Base-by-base conservation (phyloP, 2,329 filamentous ascomycete species). In the Fusarium nanum region DNA sequence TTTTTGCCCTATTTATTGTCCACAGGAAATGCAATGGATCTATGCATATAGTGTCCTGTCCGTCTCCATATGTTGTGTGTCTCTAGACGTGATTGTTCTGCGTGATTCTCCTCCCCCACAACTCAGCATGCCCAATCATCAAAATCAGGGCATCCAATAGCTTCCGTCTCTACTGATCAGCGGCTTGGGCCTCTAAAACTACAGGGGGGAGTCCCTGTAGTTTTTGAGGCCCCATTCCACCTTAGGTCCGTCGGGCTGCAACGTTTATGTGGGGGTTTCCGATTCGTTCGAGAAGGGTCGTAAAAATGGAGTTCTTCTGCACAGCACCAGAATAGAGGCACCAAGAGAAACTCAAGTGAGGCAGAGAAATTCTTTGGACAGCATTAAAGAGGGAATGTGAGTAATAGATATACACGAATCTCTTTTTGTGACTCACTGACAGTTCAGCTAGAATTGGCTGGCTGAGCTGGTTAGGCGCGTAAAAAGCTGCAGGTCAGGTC, bases 191-290 rank as follows among this genome's bases (percentile, higher is more conserved):
- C 46, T 37, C 47, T 30, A 59, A 34, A 47, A 12, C 3, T n/a
- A 58, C 55, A 37, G 32, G 65, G 56, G 42, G 57, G 22, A 3
- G 49, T 53, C 60, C 65, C 67, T 52, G 49, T 32, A 41, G 22
- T n/a, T 67, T 71, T 71, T 72, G 69, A 72, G 69, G 69, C 69
- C 34, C 34, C 34, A 37, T 37, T 37, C 34, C 34, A 37, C 34
- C 34, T 37, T 37, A 3, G 34, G 34, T 37, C 34, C 34, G 34
- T 72, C 65, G 65, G 69, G 69, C 69, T 72, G 69, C 69, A 71
- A 71, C 68, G 57, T 67, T 63, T 66, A 72, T 72, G 69, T 72
- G 69, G 69, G 69, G 69, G 48, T 44, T 49, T 72, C 65, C 69
- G 69, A 72, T 72, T 72, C 69, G 69, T 47, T 72, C 56, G 56